A percentile compares a stretch with the other conserved stretches of the same genome.
These are phyloP conservation scores for Ilex paraguariensis DNA, from an alignment of 305 asterid species.

Conservation along the genomic window DNA sequence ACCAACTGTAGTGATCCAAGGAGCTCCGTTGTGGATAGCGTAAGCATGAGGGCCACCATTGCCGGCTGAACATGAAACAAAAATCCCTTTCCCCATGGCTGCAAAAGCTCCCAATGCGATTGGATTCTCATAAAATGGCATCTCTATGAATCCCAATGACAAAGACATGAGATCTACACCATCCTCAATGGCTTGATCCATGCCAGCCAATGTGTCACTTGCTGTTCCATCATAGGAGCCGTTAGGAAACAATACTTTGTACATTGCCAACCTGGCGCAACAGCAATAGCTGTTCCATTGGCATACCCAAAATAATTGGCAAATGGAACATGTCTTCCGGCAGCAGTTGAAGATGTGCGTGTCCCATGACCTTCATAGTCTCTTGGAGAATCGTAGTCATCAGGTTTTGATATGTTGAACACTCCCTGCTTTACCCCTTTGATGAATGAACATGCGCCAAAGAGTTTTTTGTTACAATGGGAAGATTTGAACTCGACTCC, in stretches of 20 bases:
- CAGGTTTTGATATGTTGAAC: constrained; percentile 5
- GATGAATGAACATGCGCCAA: constrained; percentile 29
- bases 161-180: constrained; percentile 28
- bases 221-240: neutral
- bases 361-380: constrained; percentile 27
- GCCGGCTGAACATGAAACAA: constrained; percentile 30
- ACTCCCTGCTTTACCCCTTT: constrained; percentile 12
- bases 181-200: constrained; percentile 36
- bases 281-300: constrained; percentile 29
- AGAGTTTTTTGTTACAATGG: constrained; percentile 28
- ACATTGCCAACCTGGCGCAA: constrained; percentile 28
- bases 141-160: constrained; percentile 1
- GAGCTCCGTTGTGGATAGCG: constrained; percentile 18
- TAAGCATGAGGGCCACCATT: constrained; percentile 20
- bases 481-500: constrained; percentile 28
- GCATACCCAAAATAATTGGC: constrained; percentile 30
- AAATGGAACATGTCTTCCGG: constrained; percentile 23
- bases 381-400: constrained; percentile 8
- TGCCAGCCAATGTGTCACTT: constrained; percentile 20
- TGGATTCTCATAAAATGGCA: constrained; percentile 19
- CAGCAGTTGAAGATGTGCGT: constrained; percentile 28
- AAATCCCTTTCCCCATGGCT: constrained; percentile 27
- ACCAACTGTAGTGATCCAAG: constrained; percentile 28
- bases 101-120: constrained; percentile 33
- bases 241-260: constrained; percentile 12